Conservation (phyloP, 306 rosid genomes). For the Prunus mongolica region DNA sequence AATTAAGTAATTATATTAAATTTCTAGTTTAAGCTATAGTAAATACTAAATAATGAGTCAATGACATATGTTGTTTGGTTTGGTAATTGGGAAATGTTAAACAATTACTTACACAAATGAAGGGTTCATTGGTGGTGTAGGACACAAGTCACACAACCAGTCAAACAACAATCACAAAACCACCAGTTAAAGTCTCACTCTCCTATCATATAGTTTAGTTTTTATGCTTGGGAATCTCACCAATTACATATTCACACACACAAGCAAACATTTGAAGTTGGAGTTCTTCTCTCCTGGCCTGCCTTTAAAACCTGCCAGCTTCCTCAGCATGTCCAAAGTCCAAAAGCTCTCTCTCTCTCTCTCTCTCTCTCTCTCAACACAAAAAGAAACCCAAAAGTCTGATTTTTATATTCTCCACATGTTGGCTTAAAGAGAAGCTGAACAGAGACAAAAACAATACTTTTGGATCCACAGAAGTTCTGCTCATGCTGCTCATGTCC, state of each 20-base stretch:
- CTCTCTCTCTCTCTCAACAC: conserved; percentile 5
- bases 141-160: conserved; percentile 6
- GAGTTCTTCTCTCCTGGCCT: neutral
- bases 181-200: conserved; percentile 18
- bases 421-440: conserved; percentile 13
- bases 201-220: neutral
- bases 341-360: neutral
- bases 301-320: conserved; percentile 13
- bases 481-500: neutral
- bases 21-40: neutral
- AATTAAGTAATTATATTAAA: neutral
- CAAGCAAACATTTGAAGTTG: neutral
- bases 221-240: conserved; percentile 18
- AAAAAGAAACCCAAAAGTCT: conserved; percentile 6
- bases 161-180: conserved; percentile 25
- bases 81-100: neutral
- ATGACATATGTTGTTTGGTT: neutral
- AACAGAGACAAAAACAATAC: conserved; percentile 6
- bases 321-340: neutral
- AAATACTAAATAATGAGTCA: neutral
- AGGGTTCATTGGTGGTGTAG: conserved; percentile 1
- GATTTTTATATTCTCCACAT: conserved; percentile 10
- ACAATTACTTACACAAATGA: neutral
- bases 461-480: neutral
- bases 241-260: conserved; percentile 20